phyloP scores from a whole-genome alignment of 805 yeast species.

The Ogataea chonburiensis region DNA sequence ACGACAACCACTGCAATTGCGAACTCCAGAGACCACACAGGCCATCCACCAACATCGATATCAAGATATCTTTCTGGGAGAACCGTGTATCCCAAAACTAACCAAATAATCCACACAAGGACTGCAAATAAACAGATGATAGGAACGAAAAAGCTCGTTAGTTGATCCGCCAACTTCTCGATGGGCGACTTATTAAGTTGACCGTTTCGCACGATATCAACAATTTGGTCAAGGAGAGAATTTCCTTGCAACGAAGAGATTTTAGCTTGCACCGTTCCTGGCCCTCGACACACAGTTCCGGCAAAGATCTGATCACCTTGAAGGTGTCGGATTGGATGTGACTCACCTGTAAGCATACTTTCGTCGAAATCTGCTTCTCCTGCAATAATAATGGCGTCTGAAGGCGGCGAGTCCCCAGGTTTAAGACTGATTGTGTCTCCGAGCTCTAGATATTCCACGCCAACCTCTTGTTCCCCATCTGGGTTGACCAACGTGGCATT shows the following conservation, averaged over 20 bases:
- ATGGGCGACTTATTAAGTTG: conserved; percentile 72
- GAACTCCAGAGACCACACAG: conserved; percentile 74
- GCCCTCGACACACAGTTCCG: conserved; percentile 69
- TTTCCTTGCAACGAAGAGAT: conserved; percentile 59
- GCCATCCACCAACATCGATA: conserved; percentile 71
- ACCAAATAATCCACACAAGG: conserved; percentile 68
- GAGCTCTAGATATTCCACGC: conserved; percentile 46
- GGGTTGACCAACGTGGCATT: conserved; percentile 44
- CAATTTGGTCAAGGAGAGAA: conserved; percentile 68
- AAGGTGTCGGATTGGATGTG: conserved; percentile 53
- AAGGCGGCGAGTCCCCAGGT: conserved; percentile 61
- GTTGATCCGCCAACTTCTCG: conserved; percentile 63
- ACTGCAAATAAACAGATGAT: conserved; percentile 59
- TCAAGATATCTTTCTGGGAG: conserved; percentile 58
- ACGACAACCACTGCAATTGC: conserved; percentile 78
- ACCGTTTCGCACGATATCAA: conserved; percentile 68
- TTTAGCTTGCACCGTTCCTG: conserved; percentile 50
- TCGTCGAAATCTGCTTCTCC: conserved; percentile 56
- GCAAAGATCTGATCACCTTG: conserved; percentile 69
- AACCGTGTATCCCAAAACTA: conserved; percentile 52
- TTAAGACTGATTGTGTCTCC: conserved; percentile 49
- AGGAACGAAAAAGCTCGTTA: conserved; percentile 76
- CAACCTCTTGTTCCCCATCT: conserved; percentile 27
- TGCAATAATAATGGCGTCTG: conserved; percentile 50
- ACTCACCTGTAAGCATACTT: conserved; percentile 62